Evolutionary conservation across 1,284 basidiomycete species (phyloP).

Genomic region (Leccinum proximum): DNA sequence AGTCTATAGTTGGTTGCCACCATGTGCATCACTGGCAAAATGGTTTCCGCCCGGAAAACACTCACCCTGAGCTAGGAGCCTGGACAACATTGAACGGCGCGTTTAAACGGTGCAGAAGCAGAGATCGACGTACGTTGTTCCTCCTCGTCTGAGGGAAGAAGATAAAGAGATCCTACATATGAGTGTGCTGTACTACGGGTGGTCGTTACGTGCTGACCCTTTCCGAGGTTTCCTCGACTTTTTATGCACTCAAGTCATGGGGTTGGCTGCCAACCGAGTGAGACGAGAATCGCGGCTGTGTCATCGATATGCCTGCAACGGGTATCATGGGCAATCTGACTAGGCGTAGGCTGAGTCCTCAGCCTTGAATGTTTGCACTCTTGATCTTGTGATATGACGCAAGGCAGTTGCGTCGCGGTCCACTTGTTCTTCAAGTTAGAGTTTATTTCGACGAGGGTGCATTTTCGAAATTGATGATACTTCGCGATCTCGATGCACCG

Average conservation of each 20-base stretch:
- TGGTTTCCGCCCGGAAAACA: slow-evolving; percentile 23
- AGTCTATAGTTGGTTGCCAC: neutral
- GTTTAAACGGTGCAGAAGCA: neutral
- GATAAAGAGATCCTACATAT: slow-evolving; percentile 18
- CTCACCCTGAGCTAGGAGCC: slow-evolving; percentile 15
- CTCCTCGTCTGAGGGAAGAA: slow-evolving; percentile 28
- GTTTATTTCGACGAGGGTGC: too few relatives aligned
- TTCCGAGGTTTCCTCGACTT: neutral
- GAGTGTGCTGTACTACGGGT: slow-evolving; percentile 13
- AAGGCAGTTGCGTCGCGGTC: too few relatives aligned
- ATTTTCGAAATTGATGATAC: too few relatives aligned
- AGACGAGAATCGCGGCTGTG: neutral
- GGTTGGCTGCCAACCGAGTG: neutral
- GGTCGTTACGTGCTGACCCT: neutral
- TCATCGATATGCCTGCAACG: too few relatives aligned
- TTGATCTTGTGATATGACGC: too few relatives aligned
- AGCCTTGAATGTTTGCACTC: too few relatives aligned
- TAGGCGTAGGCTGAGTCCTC: too few relatives aligned
- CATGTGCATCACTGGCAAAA: slow-evolving; percentile 1
- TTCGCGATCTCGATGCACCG: too few relatives aligned
- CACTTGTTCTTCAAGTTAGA: too few relatives aligned
- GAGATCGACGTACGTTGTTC: slow-evolving; percentile 18
- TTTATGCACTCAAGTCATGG: neutral
- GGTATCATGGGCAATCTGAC: too few relatives aligned
- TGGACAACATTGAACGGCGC: slow-evolving; percentile 3